Conservation (phyloP, 2,329 filamentous ascomycete species). For the Lachnellula suecica region DNA sequence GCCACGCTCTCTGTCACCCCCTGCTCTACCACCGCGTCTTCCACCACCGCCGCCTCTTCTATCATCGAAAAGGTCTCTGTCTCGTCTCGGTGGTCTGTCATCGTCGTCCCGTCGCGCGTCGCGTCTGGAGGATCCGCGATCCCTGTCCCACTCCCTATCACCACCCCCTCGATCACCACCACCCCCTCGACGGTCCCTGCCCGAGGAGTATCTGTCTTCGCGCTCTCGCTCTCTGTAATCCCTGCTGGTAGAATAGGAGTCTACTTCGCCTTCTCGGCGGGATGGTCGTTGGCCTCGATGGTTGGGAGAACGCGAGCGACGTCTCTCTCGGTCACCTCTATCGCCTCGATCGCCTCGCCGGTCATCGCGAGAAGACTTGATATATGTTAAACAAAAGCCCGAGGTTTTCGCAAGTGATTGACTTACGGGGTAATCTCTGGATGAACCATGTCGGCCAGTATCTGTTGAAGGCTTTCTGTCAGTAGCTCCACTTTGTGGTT, state of each 20-base stretch:
- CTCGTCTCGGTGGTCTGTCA: conserved; percentile 53
- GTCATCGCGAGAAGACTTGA: conserved; percentile 36
- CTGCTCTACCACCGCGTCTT: conserved; percentile 39
- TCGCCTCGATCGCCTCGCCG: conserved; percentile 45
- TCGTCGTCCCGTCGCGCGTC: conserved; percentile 67
- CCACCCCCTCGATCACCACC: conserved; percentile 57
- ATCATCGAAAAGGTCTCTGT: conserved; percentile 64
- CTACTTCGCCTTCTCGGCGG: conserved; percentile 73
- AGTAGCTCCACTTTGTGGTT: conserved; percentile 32
- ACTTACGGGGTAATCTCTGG: conserved; percentile 54
- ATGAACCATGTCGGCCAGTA: conserved; percentile 44
- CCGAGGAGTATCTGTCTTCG: conserved; percentile 79
- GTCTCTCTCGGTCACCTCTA: conserved; percentile 55
- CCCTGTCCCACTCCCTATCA: conserved; percentile 77
- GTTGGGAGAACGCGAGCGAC: conserved; percentile 85
- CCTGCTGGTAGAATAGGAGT: conserved; percentile 90
- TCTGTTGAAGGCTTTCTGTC: conserved; percentile 40
- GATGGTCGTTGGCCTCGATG: conserved; percentile 63
- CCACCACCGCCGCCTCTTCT: conserved; percentile 50
- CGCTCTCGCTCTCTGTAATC: conserved; percentile 91
- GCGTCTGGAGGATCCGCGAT: conserved; percentile 60
- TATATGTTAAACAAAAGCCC: conserved; percentile 23
- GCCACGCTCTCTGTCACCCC: conserved; percentile 45
- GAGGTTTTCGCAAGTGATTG: neutral
- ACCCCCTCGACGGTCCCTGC: conserved; percentile 55